Evolutionary conservation across 2,329 filamentous ascomycete genomes (phyloP).

Genomic region (Basipetospora chlamydospora): DNA sequence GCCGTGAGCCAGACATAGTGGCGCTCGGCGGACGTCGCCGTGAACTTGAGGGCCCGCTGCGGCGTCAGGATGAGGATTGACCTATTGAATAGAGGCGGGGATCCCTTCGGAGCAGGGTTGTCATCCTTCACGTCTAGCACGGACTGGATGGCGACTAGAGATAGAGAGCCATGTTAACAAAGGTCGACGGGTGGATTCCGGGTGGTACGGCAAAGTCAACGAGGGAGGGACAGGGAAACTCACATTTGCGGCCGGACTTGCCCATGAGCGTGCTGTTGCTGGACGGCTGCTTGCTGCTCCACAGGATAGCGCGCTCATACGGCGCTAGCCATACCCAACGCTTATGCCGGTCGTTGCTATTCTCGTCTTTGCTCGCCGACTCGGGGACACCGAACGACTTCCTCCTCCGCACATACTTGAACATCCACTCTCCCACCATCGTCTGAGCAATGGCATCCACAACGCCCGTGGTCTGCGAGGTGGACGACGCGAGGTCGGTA

Average conservation of each 20-base stretch:
- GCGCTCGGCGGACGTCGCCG: constrained; percentile 64
- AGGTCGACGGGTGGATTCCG: too few species aligned
- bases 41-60: constrained; percentile 89
- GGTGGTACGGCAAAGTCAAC: too few species aligned
- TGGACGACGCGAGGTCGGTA: constrained; percentile 18
- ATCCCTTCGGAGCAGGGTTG: constrained; percentile 65
- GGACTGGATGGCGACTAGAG: constrained; percentile 77
- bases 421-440: constrained; percentile 98
- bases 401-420: constrained; percentile 73
- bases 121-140: constrained; percentile 95
- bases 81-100: constrained; percentile 59
- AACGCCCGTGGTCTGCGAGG: constrained; percentile 57
- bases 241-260: constrained; percentile 87
- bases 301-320: constrained; percentile 90
- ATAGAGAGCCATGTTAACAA: too few species aligned
- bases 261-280: constrained; percentile 79
- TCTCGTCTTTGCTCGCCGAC: constrained; percentile 50
- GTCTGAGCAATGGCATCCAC: constrained; percentile 96
- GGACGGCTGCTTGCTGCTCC: constrained; percentile 94
- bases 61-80: constrained; percentile 93
- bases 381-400: constrained; percentile 81
- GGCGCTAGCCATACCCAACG: constrained; percentile 98
- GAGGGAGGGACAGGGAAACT: constrained; percentile 25
- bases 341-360: constrained; percentile 71
- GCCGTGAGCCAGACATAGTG: constrained; percentile 94